Evolutionary conservation across 192 early-diverging fungal species (phyloP).

Genomic region (Podila epigama): DNA sequence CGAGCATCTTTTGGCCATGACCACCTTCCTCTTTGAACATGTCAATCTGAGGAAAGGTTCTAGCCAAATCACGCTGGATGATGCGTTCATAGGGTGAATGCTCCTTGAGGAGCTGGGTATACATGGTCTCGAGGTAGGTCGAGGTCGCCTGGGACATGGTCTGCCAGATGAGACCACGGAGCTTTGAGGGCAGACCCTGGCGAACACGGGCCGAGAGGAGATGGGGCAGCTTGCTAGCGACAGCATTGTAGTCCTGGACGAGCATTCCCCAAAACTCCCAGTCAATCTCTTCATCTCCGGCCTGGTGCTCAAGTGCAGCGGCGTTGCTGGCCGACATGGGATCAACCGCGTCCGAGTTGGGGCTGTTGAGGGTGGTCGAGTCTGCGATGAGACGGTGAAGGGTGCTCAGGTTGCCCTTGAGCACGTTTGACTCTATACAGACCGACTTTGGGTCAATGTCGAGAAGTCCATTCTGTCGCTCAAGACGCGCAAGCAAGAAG

Average conservation of each 20-base stretch:
- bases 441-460: slow-evolving; percentile 68
- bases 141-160: slow-evolving; percentile 86
- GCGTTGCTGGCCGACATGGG: slow-evolving; percentile 34
- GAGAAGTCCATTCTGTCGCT: slow-evolving; percentile 67
- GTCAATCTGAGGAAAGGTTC: slow-evolving; percentile 90
- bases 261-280: slow-evolving; percentile 89
- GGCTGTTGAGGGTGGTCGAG: slow-evolving; percentile 47
- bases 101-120: slow-evolving; percentile 79
- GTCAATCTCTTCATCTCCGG: slow-evolving; percentile 51
- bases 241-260: slow-evolving; percentile 79
- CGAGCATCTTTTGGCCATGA: slow-evolving; percentile 86
- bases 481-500: slow-evolving; percentile 65
- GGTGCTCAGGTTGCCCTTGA: slow-evolving; percentile 63
- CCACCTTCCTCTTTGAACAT: slow-evolving; percentile 87
- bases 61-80: slow-evolving; percentile 92
- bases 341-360: slow-evolving; percentile 42
- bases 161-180: slow-evolving; percentile 94
- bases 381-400: slow-evolving; percentile 58
- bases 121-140: slow-evolving; percentile 82
- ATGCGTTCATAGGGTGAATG: slow-evolving; percentile 85
- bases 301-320: slow-evolving; percentile 26
- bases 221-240: slow-evolving; percentile 71
- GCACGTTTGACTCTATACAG: slow-evolving; percentile 65
- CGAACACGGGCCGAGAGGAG: slow-evolving; percentile 74
- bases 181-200: slow-evolving; percentile 79